Base-by-base conservation (phyloP, 345 rosid genomes). In the Pistacia atlantica region DNA sequence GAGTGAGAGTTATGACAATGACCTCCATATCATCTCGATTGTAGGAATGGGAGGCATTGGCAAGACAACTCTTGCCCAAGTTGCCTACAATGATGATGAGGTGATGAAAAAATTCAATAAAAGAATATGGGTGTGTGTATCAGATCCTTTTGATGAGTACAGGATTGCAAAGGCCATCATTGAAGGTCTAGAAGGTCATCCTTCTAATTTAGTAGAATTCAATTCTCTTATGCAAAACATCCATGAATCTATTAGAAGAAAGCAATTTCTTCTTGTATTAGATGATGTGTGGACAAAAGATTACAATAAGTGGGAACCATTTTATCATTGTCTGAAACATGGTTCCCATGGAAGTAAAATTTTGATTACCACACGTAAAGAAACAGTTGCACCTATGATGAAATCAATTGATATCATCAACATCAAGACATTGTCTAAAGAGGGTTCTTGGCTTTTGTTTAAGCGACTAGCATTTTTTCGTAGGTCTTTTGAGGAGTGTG, bases 101-200 rank as follows among this genome's bases (percentile, higher is more conserved):
- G 61, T 70, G 0, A 70, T 6, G 6, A 35, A n/a, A 5, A 33
- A n/a, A 5, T 70, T 70, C 12, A 17, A 70, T 7, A 55, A 17
- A 8, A 54, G 4, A 28, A 35, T 70, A 10, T 70, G 73, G 73
- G 33, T 70, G 1, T 70, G 73, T 17, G 62, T 70, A 4, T 70
- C 73, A 18, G 62, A 70, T 31, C 18, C 62, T 70, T 70, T 70
- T 70, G 73, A 70, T 69, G 61, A 52, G 73, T 4, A 17, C 4
- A 55, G 61, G 6, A 10, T 69, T 33, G 61, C 61, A 18, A 69
- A 16, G 18, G 61, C 61, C 0, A 69, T 69, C 4, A 33, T 69
- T 10, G 73, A 69, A 52, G 49, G 8, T 17, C 22, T 69, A 1
- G 4, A 16, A 33, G 4, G 16, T 54, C 1, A 3, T 4, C 17